Conservation (phyloP, 2,329 filamentous ascomycete species). For the Penicillium hesseltinei region DNA sequence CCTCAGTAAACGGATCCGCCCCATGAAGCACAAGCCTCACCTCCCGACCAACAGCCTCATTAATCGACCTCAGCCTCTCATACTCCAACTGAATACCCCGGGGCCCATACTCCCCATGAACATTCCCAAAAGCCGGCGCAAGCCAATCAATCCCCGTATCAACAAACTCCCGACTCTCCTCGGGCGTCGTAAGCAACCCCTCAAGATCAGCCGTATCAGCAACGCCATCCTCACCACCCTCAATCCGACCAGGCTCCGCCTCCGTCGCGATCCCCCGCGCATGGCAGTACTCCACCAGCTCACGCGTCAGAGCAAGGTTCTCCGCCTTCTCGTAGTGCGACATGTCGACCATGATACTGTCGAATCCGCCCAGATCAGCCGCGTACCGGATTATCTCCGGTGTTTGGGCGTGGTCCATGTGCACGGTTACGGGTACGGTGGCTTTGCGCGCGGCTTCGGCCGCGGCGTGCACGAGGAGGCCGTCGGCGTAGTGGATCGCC, state of each 20-base stretch:
- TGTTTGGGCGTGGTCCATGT: slow-evolving; percentile 66
- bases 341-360: slow-evolving; percentile 78
- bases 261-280: slow-evolving; percentile 66
- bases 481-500: slow-evolving; percentile 65
- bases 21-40: slow-evolving; percentile 59
- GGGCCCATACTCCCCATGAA: slow-evolving; percentile 71
- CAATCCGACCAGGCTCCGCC: slow-evolving; percentile 69
- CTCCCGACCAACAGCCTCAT: slow-evolving; percentile 48
- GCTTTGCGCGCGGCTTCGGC: slow-evolving; percentile 57
- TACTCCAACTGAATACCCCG: slow-evolving; percentile 64
- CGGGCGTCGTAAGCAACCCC: slow-evolving; percentile 64
- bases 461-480: slow-evolving; percentile 55
- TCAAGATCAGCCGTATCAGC: slow-evolving; percentile 63
- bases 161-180: slow-evolving; percentile 69
- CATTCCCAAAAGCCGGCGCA: slow-evolving; percentile 73
- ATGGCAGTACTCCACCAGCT: slow-evolving; percentile 63
- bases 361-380: slow-evolving; percentile 62
- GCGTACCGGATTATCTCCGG: slow-evolving; percentile 61
- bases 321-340: slow-evolving; percentile 68
- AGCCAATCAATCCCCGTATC: slow-evolving; percentile 70
- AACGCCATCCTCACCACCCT: slow-evolving; percentile 73
- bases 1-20: slow-evolving; percentile 56
- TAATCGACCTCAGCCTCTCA: slow-evolving; percentile 51
- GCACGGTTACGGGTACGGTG: slow-evolving; percentile 59
- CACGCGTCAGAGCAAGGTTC: slow-evolving; percentile 63